Percentiles rank a stretch among this genome's conserved stretches.
phyloP scores from a whole-genome alignment of 2,329 filamentous ascomycete species.

The Lecanoromycetidae sp. region DNA sequence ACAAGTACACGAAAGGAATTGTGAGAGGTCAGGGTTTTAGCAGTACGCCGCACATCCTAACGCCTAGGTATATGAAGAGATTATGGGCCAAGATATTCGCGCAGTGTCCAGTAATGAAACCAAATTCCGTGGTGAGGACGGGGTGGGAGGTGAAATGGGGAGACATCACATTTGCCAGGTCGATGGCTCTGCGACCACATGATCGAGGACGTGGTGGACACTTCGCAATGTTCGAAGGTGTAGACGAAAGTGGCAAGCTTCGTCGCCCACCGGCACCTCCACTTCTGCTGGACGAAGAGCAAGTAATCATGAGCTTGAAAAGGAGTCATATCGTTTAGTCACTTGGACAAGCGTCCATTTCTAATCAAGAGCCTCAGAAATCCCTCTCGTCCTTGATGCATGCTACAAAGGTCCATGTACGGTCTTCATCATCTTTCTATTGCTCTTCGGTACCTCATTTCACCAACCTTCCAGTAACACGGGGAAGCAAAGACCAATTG shows the following conservation, averaged over 20 bases:
- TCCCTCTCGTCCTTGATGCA: background rate
- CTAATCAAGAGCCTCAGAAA: no score
- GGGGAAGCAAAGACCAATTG: slow-evolving; percentile 11
- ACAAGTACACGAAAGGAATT: background rate
- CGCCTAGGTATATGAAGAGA: slow-evolving; percentile 33
- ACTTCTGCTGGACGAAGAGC: no score
- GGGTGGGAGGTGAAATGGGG: slow-evolving; percentile 8
- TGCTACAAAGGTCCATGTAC: background rate
- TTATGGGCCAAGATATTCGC: slow-evolving; percentile 33
- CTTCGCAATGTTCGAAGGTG: slow-evolving; percentile 15
- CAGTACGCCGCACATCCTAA: slow-evolving; percentile 27
- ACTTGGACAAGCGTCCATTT: no score
- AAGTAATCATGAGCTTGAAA: background rate
- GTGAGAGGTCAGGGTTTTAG: background rate
- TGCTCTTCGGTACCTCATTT: background rate
- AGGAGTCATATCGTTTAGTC: background rate
- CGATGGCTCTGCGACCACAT: background rate
- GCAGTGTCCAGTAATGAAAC: slow-evolving; percentile 33
- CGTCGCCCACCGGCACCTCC: background rate
- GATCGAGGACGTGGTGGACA: background rate
- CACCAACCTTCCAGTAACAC: slow-evolving; percentile 10
- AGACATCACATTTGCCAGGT: background rate
- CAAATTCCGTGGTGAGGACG: slow-evolving; percentile 22
- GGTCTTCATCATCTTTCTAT: background rate
- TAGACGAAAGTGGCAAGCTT: slow-evolving; percentile 16